These are phyloP conservation scores for Scedosporium boydii DNA, from an alignment of 2,329 filamentous ascomycete species.

Conservation along the genomic window DNA sequence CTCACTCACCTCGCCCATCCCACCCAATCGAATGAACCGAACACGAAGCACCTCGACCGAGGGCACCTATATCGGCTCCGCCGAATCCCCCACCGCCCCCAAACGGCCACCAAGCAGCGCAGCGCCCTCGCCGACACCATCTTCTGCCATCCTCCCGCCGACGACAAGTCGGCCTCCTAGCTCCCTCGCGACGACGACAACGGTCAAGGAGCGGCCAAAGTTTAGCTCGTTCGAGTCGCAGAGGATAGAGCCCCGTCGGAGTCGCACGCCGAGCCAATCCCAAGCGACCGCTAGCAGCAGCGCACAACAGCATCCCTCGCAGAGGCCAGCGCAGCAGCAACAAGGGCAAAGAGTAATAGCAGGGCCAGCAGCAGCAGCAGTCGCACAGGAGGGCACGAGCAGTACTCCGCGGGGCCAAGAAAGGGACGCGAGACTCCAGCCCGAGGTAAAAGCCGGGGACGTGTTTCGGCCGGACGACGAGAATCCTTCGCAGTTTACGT, in stretches of 20 bases:
- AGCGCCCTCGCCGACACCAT: background rate
- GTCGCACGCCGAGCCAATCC: background rate
- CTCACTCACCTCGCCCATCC: background rate
- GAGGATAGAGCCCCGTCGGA: background rate
- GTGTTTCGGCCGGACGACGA: background rate
- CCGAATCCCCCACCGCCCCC: background rate
- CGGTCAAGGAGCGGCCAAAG: background rate
- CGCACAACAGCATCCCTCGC: background rate
- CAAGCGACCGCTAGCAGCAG: no score
- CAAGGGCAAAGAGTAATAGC: background rate
- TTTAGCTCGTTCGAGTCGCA: background rate
- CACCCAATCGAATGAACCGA: background rate
- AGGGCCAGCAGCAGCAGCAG: background rate
- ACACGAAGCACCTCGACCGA: background rate
- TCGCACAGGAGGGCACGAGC: background rate
- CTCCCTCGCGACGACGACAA: background rate
- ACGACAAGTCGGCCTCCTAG: background rate
- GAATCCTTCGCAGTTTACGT: slow-evolving; percentile 1
- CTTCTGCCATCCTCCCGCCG: background rate
- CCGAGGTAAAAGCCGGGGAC: background rate
- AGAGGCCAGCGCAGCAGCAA: background rate
- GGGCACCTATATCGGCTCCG: background rate
- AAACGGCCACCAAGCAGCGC: background rate
- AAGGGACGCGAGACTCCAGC: background rate
- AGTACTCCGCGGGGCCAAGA: background rate